These are phyloP conservation scores for Knufia fluminis DNA, from an alignment of 2,329 filamentous ascomycete genomes.

Conservation along the genomic window DNA sequence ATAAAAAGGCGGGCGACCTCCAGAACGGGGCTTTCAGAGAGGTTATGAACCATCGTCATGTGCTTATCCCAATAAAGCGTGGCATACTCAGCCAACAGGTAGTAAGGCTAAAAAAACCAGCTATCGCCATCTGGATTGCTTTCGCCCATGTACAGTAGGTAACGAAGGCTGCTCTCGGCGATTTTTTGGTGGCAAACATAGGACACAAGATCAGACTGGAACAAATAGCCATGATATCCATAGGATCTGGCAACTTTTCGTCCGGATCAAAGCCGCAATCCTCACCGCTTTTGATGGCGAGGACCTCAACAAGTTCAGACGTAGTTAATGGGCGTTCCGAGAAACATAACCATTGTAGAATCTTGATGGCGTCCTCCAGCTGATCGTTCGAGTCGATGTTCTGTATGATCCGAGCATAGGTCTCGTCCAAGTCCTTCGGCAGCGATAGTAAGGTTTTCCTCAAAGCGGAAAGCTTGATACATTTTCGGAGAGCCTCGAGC, in stretches of 20 bases:
- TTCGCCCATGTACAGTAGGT: neutral
- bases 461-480: slow-evolving; percentile 15
- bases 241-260: slow-evolving; percentile 10
- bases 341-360: slow-evolving; percentile 10
- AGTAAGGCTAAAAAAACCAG: neutral
- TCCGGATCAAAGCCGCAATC: slow-evolving; percentile 11
- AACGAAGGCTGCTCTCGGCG: neutral
- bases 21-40: neutral
- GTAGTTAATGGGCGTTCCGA: slow-evolving; percentile 2
- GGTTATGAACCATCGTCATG: neutral
- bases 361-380: slow-evolving; percentile 5
- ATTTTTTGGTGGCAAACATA: neutral
- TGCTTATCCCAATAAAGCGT: neutral
- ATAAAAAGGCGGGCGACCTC: neutral
- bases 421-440: slow-evolving; percentile 23
- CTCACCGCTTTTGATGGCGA: slow-evolving; percentile 9
- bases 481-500: slow-evolving; percentile 21
- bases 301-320: slow-evolving; percentile 8
- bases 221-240: slow-evolving; percentile 19
- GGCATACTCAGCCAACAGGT: neutral
- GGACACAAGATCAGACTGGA: slow-evolving; percentile 15
- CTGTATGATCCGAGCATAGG: slow-evolving; percentile 14
- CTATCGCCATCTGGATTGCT: too few species aligned
- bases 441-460: slow-evolving; percentile 17
- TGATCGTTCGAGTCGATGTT: slow-evolving; percentile 7